Percentiles rank a stretch among this genome's conserved stretches.
Conservation (phyloP, 768 basidiomycete genomes). For the Thelephora aurantiotincta region DNA sequence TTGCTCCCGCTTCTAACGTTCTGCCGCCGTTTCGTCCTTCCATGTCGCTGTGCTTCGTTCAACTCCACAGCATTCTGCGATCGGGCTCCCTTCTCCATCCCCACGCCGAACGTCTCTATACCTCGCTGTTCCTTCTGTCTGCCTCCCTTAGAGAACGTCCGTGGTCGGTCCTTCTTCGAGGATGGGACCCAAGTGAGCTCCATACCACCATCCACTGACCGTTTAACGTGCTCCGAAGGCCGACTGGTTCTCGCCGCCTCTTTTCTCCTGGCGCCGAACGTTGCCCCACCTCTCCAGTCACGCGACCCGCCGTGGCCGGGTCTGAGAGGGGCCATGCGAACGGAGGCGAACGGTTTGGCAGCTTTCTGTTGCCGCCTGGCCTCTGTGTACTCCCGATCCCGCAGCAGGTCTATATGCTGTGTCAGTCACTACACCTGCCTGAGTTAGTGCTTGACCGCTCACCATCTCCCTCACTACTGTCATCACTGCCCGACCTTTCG, state of each 20-base stretch:
- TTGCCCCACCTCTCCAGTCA: conserved; percentile 33
- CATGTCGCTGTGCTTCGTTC: conserved; percentile 55
- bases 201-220: conserved; percentile 47
- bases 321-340: conserved; percentile 54
- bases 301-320: conserved; percentile 13
- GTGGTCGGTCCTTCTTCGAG: conserved; percentile 5
- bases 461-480: conserved; percentile 30
- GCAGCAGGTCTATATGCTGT: no score
- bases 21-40: conserved; percentile 64
- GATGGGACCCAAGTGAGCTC: conserved; percentile 78
- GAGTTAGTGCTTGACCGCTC: no score
- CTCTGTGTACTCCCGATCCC: not conserved
- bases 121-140: conserved; percentile 30
- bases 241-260: conserved; percentile 11
- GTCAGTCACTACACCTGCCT: no score
- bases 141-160: conserved; percentile 13
- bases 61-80: conserved; percentile 21
- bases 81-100: conserved; percentile 59
- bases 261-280: conserved; percentile 57
- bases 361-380: not conserved
- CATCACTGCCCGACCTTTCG: conserved; percentile 23
- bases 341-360: conserved; percentile 19
- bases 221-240: conserved; percentile 8
- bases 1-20: conserved; percentile 82
- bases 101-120: conserved; percentile 73